Evolutionary conservation across 768 basidiomycete species (phyloP), one percentile per base, ranked within the genome.

Genomic region (Suillus lakei): DNA sequence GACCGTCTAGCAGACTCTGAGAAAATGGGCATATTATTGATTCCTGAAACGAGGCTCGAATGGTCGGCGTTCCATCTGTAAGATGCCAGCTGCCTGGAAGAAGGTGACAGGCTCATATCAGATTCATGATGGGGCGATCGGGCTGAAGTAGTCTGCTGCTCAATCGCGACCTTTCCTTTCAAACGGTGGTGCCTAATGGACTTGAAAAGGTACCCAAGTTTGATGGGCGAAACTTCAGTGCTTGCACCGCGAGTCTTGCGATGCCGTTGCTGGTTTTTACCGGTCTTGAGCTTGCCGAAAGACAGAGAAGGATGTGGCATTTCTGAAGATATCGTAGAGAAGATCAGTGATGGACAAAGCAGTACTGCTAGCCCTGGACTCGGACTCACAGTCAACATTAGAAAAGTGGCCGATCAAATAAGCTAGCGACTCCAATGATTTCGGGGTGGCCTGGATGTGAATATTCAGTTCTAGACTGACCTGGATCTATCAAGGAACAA

Each of bases 221-320:
- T 54, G 53, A 54, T 54, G 21, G 21, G 32, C 18, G 53, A 34
- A 13, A 34, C 12, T n/a, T 54, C 53, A 54, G 30, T 36, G 21
- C 10, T 54, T 34, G 34, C 30, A 7, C 21, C 21, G 53, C 53
- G 53, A 13, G 32, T 13, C 30, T 54, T 54, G 32, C 53, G 53
- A 34, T 54, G 21, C 3, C 53, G 21, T 34, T 54, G 53, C 53
- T 32, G 53, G 12, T n/a, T 32, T 54, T 54, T 54, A n/a, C 32
- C 30, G n/a, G 32, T 54, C 32, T 54, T 54, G 30, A 54, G 21
- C 53, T 54, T 54, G 10, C 53, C 53, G 3, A 54, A 12, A 13
- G 32, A 54, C 32, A 54, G 21, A 34, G 30, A 34, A 53, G 51
- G 51, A n/a, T 54, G 53, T 54, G 32, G 53, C 53, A 54, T 54